Evolutionary conservation across 1,139 yeast species (phyloP), one percentile per base, ranked within the genome.

Genomic region (Kodamaea plutei): DNA sequence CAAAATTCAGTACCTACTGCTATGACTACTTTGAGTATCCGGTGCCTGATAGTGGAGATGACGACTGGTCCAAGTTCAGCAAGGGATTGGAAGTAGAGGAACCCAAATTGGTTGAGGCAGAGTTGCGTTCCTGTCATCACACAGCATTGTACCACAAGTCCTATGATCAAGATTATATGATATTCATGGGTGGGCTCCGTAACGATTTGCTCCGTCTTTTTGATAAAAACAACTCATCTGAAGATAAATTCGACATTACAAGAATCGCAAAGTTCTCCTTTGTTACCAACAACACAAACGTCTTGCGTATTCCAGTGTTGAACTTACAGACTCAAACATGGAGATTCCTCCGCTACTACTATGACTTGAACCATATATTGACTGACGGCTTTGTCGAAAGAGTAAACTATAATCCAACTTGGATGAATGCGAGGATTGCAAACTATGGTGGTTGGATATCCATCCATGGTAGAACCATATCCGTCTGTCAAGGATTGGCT

Each of bases 301-400:
- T 57, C 8, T 50, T 61, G 29, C 49, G 73, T 27, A 45, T 68
- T 14, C 54, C 66, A 11, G 62, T 57, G 4, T 54, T 64, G 30
- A 65, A 66, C 40, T 47, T 67, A 25, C 59, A 56, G 29, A 63
- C 73, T 1, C 73, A 66, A 41, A 63, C 65, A 3, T 68, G 73
- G 73, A 54, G 58, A 26, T 68, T 62, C 38, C 44, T 58, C 39
- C 48, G 58, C 23, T 66, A 55, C 41, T 59, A 53, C 39, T 58
- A 53, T 37, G 69, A 65, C 35, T 39, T 61, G 9, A 41, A 50
- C 23, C 58, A 53, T 29, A 48, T 52, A 10, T 27, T 42, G 17
- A 48, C 50, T 15, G 49, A 50, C 4, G 36, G 39, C 16, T 54
- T 50, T 30, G 35, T 56, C n/a, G 49, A 56, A 4, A 38, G 42